Base-by-base conservation (phyloP, 2,329 filamentous ascomycete genomes). In the Claviceps citrina region DNA sequence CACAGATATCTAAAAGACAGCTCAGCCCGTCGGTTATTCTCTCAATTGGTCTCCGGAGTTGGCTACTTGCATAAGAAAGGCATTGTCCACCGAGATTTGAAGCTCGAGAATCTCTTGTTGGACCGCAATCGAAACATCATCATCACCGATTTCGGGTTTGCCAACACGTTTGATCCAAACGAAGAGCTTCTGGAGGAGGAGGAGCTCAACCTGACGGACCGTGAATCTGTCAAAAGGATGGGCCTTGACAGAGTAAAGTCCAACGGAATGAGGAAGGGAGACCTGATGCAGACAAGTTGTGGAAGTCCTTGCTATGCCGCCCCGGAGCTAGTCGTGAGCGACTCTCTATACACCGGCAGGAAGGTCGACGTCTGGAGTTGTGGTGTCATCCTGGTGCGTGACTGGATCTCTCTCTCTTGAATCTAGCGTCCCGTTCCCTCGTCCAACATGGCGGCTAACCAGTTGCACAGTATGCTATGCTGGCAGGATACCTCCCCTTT, bases 291-390 rank as follows among this genome's bases (percentile, higher is more conserved):
- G 63, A 98, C 91, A 9, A 96, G 91, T 59, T 98, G 91, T 59
- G 91, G 91, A 47, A 96, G 89, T 60, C 91, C 91, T 7, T 98
- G 91, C 56, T 98, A 98, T 60, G 91, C 91, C 36, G 91, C 91
- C 12, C 91, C 91, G 4, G 91, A 98, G 64, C 70, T 98, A 40
- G 91, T 98, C 12, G 91, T 98, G 45, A 96, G 86, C 58, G 91
- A 98, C 61, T 94, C 87, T 13, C 66, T 98, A 7, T 98, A 98
- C 62, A 98, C 91, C 2, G 91, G 91, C 35, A 78, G 89, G 39
- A 98, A 98, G 62, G 91, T 98, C 20, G 91, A 98, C 56, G 91
- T 98, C 27, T 98, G 91, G 91, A 96, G 91, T 61, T 98, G 91
- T 58, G 91, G 91, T 63, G 91, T 98, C 30, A 98, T 98, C 54